Base-by-base conservation (phyloP, 805 yeast genomes). In the Yarrowia alimentaria region DNA sequence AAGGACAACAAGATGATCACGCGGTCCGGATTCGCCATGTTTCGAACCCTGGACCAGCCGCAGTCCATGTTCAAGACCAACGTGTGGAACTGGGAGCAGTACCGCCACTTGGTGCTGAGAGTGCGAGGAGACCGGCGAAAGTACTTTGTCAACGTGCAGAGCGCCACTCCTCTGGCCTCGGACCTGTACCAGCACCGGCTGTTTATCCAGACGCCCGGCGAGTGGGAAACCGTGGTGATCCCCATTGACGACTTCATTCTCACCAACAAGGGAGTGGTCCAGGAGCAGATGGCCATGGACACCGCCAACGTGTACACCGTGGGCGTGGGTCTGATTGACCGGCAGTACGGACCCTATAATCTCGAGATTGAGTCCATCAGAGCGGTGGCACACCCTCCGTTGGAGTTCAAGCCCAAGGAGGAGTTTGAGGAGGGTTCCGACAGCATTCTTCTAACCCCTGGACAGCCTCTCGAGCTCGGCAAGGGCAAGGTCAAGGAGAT, bases 111-210 rank as follows among this genome's bases (percentile, higher is more conserved):
- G 58, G 83, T 81, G 28, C 61, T 86, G 61, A 69, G 85, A 50
- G 87, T 85, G n/a, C 76, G 79, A 55, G 87, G 87, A 17, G 86
- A 83, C 62, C 70, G 77, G 53, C 69, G 95, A 53, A 81, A 81
- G 64, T 87, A 84, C 64, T 76, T 83, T 64, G 81, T 87, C 34
- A 87, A 87, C 60, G 74, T 87, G 45, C 95, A 87, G 68, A 82
- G 91, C 10, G 87, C 85, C 60, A 79, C 88, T 1, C 83, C 90
- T 24, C 75, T 83, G 54, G 75, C 80, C 6, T 83, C 91, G 1
- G 95, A 87, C 65, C 68, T 87, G 56, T 87, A 79, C 66, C 95
- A 87, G 66, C 95, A 87, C 64, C 67, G 95, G 17, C 69, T 87
- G 56, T 87, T 85, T 59, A 67, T 84, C 56, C 77, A 79, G 57